phyloP scores from a whole-genome alignment of 345 rosid genomes.

The Nephelium lappaceum region DNA sequence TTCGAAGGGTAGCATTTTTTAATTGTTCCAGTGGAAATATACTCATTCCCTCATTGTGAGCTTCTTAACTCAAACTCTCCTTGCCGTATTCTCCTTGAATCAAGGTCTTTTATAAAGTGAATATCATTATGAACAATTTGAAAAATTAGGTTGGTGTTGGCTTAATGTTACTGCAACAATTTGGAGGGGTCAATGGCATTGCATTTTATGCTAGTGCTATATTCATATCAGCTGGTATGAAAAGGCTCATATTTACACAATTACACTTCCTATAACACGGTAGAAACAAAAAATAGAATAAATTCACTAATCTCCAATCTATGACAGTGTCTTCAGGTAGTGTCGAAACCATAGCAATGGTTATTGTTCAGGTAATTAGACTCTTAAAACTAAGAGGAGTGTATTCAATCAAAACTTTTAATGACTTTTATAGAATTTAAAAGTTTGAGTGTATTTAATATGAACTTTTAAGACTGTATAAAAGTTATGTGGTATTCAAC shows the following conservation, averaged over 20 bases:
- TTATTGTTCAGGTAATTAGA: slow-evolving; percentile 66
- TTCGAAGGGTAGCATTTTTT: slow-evolving; percentile 42
- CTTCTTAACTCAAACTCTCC: slow-evolving; percentile 6
- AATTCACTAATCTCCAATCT: neutral
- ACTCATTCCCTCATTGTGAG: slow-evolving; percentile 43
- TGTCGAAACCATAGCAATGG: slow-evolving; percentile 71
- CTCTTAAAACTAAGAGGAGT: too few relatives aligned
- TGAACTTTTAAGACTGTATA: too few relatives aligned
- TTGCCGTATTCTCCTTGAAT: neutral
- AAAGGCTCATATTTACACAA: neutral
- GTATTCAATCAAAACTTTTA: too few relatives aligned
- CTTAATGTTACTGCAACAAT: slow-evolving; percentile 78
- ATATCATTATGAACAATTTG: neutral
- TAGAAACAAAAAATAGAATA: neutral
- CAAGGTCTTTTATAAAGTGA: neutral
- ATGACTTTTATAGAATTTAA: too few relatives aligned
- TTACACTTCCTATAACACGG: neutral
- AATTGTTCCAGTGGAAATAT: slow-evolving; percentile 44
- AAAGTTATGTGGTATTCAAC: too few relatives aligned
- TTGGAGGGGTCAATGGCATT: slow-evolving; percentile 70
- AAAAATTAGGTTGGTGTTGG: slow-evolving; percentile 62
- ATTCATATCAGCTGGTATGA: slow-evolving; percentile 54
- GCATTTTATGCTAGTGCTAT: slow-evolving; percentile 58
- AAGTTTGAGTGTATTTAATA: too few relatives aligned
- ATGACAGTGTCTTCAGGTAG: slow-evolving; percentile 69